Conservation (phyloP, 2,329 filamentous ascomycete species). For the Emergomyces orientalis region DNA sequence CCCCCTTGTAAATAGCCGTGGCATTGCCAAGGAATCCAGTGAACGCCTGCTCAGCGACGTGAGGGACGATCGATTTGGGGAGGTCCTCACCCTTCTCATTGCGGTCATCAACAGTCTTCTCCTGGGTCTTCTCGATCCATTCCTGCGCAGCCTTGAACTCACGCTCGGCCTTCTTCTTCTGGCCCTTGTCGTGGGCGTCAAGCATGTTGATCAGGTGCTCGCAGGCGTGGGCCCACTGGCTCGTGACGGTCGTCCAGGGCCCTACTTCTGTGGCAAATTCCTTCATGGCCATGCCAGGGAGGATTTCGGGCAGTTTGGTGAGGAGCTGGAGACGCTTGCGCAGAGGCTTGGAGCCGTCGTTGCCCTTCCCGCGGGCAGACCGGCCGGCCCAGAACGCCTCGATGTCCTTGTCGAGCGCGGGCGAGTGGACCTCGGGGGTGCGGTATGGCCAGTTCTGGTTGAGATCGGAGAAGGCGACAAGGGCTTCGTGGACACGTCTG, state of each 20-base stretch:
- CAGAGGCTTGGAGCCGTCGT: background rate
- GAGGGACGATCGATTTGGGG: constrained; percentile 6
- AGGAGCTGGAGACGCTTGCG: background rate
- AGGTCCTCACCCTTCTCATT: constrained; percentile 9
- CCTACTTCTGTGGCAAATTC: constrained; percentile 11
- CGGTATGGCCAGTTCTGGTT: constrained; percentile 21
- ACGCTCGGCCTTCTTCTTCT: constrained; percentile 15
- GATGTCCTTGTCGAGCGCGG: constrained; percentile 16
- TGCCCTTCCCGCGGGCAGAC: background rate
- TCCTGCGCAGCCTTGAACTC: constrained; percentile 14
- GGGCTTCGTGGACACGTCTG: constrained; percentile 11
- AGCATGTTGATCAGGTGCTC: constrained; percentile 18
- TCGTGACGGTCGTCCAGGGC: constrained; percentile 17
- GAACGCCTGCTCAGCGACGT: constrained; percentile 6
- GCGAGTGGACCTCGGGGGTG: constrained; percentile 13
- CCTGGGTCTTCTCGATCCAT: constrained; percentile 11
- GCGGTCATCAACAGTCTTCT: background rate
- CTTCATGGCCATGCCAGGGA: background rate
- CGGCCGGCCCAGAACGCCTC: constrained; percentile 15
- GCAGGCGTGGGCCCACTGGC: constrained; percentile 17
- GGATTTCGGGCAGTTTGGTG: background rate
- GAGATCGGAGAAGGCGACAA: constrained; percentile 17
- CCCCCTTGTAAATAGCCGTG: constrained; percentile 8
- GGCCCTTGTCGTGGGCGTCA: constrained; percentile 13
- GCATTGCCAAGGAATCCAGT: constrained; percentile 5